phyloP scores from a whole-genome alignment of 176 grass and related monocot genomes.

The Triticum monococcum region DNA sequence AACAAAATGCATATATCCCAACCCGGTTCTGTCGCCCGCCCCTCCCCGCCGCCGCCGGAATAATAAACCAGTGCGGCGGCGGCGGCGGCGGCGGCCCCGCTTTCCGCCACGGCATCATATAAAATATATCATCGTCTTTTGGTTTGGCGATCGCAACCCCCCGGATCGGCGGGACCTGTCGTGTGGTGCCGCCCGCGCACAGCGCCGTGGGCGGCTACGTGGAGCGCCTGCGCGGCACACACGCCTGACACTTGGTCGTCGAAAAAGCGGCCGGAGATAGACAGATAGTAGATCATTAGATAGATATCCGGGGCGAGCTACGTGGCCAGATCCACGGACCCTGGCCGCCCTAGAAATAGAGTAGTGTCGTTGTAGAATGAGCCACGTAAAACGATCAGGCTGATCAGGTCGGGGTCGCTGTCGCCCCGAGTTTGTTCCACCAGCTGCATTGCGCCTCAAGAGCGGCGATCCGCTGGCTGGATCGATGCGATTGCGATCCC shows the following conservation, averaged over 20 bases:
- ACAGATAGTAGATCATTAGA: not conserved
- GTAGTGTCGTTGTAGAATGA: not conserved
- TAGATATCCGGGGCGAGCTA: not conserved
- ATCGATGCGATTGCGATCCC: not conserved
- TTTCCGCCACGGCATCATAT: slow-evolving; percentile 17
- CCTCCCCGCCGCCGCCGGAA: not conserved
- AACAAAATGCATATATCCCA: not conserved
- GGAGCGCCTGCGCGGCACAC: slow-evolving; percentile 18
- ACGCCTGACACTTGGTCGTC: not conserved
- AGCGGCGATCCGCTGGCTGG: no score
- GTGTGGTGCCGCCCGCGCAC: not conserved
- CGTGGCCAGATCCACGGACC: not conserved
- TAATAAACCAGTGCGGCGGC: not conserved
- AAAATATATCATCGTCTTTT: not conserved
- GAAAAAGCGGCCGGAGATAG: not conserved
- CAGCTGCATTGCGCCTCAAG: not conserved
- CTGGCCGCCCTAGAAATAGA: not conserved
- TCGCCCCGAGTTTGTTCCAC: not conserved
- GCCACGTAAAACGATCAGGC: not conserved
- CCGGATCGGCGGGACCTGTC: slow-evolving; percentile 4
- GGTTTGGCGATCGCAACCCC: not conserved
- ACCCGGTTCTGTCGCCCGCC: not conserved
- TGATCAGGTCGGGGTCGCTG: not conserved
- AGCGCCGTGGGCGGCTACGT: slow-evolving; percentile 2
- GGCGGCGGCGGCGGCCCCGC: not conserved